Percentiles rank a stretch among this genome's conserved stretches.
Evolutionary conservation across 164 flowering plant species (phyloP).

Genomic region (Stephania yunnanensis): DNA sequence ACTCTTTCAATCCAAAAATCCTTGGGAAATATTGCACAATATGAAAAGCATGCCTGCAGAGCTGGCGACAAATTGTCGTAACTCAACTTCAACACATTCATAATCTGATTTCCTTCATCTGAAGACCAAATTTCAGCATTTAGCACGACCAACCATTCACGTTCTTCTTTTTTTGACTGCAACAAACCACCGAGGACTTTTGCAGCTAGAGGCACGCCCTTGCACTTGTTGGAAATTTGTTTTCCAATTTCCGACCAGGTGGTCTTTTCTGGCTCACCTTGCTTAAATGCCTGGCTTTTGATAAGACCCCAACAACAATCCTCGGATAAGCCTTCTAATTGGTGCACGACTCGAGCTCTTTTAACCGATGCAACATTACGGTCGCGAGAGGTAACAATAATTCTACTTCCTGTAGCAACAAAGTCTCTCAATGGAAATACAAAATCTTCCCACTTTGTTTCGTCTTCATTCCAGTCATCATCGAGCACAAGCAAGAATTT

Average conservation of each 20-base stretch:
- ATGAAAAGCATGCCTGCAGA: neutral
- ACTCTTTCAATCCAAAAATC: neutral
- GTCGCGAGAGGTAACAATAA: too few species aligned
- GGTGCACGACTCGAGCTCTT: neutral
- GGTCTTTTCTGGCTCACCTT: neutral
- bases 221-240: neutral
- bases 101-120: neutral
- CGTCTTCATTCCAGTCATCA: neutral
- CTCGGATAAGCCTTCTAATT: neutral
- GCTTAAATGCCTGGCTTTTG: neutral
- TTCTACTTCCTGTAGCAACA: too few species aligned
- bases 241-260: neutral
- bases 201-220: conserved; percentile 2
- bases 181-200: neutral
- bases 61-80: neutral
- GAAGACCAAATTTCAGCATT: neutral
- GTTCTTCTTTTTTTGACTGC: neutral
- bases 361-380: neutral
- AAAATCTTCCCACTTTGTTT: neutral
- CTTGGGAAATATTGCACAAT: neutral
- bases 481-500: too few species aligned
- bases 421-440: neutral
- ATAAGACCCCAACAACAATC: neutral
- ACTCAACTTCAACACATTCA: neutral
- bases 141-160: neutral